Evolutionary conservation across 345 rosid genomes (phyloP), one percentile per base, ranked within the genome.

Genomic region (Bruguiera sexangula): DNA sequence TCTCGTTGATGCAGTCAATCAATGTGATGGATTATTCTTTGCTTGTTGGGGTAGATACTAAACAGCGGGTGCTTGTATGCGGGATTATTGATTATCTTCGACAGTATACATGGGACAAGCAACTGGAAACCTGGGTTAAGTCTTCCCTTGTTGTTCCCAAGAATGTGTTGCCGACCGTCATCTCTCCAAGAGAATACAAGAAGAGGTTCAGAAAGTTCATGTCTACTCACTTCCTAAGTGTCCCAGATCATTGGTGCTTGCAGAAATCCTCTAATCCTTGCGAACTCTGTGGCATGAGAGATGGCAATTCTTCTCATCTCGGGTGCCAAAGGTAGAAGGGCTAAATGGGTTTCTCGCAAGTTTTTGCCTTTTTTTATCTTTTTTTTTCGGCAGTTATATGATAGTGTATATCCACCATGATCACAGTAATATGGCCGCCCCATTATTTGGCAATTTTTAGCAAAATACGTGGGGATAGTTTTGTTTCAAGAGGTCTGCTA

Each of bases 41-140:
- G 66, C 89, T 95, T 66, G 94, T 92, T 69, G 98, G 93, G 65
- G 96, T 95, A 31, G 99, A 95, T 56, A 73, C 72, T 5, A 79
- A 85, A 78, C 70, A 70, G 46, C 85, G 37, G 27, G 92, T 85
- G 81, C 97, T 92, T 65, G 98, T 90, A 32, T 92, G 99, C 67
- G 99, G 99, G 75, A 95, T 95, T 27, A 95, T 95, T 4, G 99
- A 95, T 78, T 95, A 90, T 57, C 93, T 95, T 6, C 84, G 99
- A 71, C 98, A 92, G 83, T 95, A 92, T 74, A 95, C 99, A 16
- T 95, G 90, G 97, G 99, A 95, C 84, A 95, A 95, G 74, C 96
- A 92, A 50, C 75, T 92, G 3, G 99, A 95, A 82, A 92, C 99
- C 9, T 95, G 97, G 99, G 99, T 89, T 48, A 95, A 95, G 57